These are phyloP conservation scores for Wallacemonas collosoma DNA, from an alignment of 208 protist species.

Conservation along the genomic window DNA sequence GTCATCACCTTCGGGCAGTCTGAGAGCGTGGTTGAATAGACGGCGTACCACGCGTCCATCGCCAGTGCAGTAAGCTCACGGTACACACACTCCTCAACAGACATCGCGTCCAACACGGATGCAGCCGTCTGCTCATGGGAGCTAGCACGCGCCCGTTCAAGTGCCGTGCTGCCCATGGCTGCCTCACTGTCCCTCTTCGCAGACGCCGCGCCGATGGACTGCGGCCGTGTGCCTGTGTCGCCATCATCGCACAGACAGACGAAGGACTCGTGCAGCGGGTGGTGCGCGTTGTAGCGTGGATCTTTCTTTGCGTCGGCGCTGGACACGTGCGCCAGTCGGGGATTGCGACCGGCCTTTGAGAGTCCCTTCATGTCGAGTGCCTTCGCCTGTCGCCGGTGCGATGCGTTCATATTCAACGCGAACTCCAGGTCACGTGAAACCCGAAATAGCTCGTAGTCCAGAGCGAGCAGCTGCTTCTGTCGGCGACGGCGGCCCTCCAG, in stretches of 20 bases:
- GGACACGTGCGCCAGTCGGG: slow-evolving; percentile 16
- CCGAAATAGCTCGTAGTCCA: slow-evolving; percentile 80
- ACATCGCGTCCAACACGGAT: slow-evolving; percentile 4
- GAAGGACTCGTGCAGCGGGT: slow-evolving; percentile 67
- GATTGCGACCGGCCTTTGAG: slow-evolving; percentile 13
- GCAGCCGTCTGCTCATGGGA: slow-evolving; percentile 7
- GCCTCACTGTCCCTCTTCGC: not conserved
- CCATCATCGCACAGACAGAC: slow-evolving; percentile 27
- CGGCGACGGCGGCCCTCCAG: slow-evolving; percentile 38
- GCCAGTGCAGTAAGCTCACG: slow-evolving; percentile 73
- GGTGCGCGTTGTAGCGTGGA: slow-evolving; percentile 28
- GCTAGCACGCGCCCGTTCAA: not conserved
- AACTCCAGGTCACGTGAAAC: slow-evolving; percentile 78
- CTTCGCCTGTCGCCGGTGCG: slow-evolving; percentile 68
- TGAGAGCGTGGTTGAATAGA: slow-evolving; percentile 78
- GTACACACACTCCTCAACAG: slow-evolving; percentile 37
- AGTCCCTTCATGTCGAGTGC: slow-evolving; percentile 45
- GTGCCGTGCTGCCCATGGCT: not conserved
- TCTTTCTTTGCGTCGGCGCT: slow-evolving; percentile 5
- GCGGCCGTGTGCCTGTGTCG: slow-evolving; percentile 10
- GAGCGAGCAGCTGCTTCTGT: slow-evolving; percentile 72
- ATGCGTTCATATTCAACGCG: slow-evolving; percentile 63
- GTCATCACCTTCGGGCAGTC: slow-evolving; percentile 59
- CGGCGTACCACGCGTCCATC: slow-evolving; percentile 86
- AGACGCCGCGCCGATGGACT: slow-evolving; percentile 17